Evolutionary conservation across 768 basidiomycete species (phyloP).

Genomic region (Tylopilus balloui): DNA sequence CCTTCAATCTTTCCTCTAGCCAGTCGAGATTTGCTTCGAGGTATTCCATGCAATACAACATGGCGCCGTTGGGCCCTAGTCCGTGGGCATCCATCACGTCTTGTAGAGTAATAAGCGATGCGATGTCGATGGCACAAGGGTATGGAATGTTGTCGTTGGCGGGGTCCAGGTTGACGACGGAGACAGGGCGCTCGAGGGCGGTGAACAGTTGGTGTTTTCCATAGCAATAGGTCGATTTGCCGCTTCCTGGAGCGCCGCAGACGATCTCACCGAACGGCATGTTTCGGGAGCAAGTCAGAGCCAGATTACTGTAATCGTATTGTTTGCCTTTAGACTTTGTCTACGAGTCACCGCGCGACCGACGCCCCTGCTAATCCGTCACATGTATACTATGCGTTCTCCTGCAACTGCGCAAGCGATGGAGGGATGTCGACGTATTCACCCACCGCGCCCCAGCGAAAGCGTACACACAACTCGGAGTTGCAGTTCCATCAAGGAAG

Average conservation of each 20-base stretch:
- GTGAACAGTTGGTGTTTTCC: conserved; percentile 87
- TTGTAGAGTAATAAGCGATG: conserved; percentile 78
- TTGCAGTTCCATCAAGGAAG: too few relatives aligned
- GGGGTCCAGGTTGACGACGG: conserved; percentile 93
- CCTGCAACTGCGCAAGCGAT: too few relatives aligned
- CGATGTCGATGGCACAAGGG: conserved; percentile 84
- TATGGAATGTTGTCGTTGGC: conserved; percentile 89
- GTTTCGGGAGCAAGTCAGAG: conserved; percentile 16
- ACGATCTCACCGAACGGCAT: conserved; percentile 91
- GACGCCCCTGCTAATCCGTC: too few relatives aligned
- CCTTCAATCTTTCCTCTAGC: conserved; percentile 64
- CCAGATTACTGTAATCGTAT: neutral
- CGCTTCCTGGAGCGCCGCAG: conserved; percentile 80
- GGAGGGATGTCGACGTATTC: too few relatives aligned
- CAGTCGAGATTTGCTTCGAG: conserved; percentile 93
- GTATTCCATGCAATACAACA: conserved; percentile 96
- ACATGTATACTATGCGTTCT: too few relatives aligned
- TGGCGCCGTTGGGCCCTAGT: conserved; percentile 92
- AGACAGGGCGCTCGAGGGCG: conserved; percentile 80
- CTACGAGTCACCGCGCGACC: too few relatives aligned
- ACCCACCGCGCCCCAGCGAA: too few relatives aligned
- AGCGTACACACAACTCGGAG: too few relatives aligned
- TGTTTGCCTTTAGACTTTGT: neutral
- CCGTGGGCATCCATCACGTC: conserved; percentile 82
- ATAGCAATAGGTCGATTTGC: conserved; percentile 85